phyloP scores from a whole-genome alignment of 768 basidiomycete species.

The Russula olivacea region DNA sequence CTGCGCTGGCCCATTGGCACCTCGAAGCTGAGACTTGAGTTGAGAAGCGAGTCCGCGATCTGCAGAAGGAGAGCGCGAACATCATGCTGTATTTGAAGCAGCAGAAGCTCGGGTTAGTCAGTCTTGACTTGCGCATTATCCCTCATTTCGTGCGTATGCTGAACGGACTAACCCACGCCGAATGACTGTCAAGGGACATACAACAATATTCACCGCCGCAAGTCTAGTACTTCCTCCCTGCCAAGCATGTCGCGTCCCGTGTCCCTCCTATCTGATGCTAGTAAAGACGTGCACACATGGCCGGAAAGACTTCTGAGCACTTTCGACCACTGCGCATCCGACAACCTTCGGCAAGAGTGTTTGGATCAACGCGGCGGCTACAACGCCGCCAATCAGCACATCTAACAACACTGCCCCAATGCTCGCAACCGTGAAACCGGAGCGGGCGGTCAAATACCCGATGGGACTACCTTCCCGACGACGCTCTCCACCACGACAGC shows the following conservation, averaged over 20 bases:
- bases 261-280: neutral
- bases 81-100: constrained; percentile 34
- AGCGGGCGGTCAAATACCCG: neutral
- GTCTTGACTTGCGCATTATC: no score
- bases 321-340: constrained; percentile 1
- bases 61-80: constrained; percentile 71
- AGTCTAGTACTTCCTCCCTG: no score
- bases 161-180: no score
- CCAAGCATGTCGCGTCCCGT: no score
- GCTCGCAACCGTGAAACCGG: constrained; percentile 15
- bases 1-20: constrained; percentile 45
- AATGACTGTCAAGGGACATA: no score
- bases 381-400: neutral
- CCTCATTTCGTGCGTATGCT: no score
- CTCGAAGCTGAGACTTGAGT: constrained; percentile 58
- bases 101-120: no score
- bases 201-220: no score
- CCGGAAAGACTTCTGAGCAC: constrained; percentile 7
- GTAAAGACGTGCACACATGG: constrained; percentile 15
- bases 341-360: constrained; percentile 24
- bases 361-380: constrained; percentile 14
- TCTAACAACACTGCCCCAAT: constrained; percentile 1
- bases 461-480: constrained; percentile 16
- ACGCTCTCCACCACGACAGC: constrained; percentile 12
- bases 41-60: constrained; percentile 54